phyloP scores from a whole-genome alignment of 2,329 filamentous ascomycete genomes.

The Microdochium bolleyi region DNA sequence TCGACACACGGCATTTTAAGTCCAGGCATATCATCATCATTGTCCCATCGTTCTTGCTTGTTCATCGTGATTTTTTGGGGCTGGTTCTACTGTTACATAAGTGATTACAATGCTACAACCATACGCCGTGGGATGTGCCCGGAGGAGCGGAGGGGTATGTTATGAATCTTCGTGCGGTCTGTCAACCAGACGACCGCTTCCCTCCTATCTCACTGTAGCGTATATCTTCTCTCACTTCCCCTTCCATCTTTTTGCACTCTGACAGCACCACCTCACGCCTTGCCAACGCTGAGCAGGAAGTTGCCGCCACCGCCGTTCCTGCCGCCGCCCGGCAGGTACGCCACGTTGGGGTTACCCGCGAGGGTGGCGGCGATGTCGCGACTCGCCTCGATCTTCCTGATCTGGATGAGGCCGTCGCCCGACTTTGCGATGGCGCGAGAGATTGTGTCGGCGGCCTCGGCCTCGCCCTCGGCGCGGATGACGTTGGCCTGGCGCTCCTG shows the following conservation, averaged over 20 bases:
- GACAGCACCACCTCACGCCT: slow-evolving; percentile 18
- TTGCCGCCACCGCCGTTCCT: slow-evolving; percentile 48
- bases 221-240: too few species aligned
- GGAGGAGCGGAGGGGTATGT: not conserved
- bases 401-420: slow-evolving; percentile 90
- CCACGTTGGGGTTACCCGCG: slow-evolving; percentile 86
- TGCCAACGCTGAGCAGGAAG: slow-evolving; percentile 43
- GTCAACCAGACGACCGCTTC: too few species aligned
- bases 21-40: too few species aligned
- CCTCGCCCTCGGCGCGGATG: slow-evolving; percentile 95
- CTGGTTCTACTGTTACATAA: not conserved
- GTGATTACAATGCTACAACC: not conserved
- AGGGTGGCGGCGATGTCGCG: slow-evolving; percentile 91
- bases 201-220: too few species aligned
- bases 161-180: not conserved
- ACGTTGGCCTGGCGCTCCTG: slow-evolving; percentile 98
- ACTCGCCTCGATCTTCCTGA: slow-evolving; percentile 93
- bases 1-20: not conserved
- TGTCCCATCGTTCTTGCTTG: too few species aligned
- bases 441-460: slow-evolving; percentile 93
- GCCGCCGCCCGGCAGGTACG: slow-evolving; percentile 75
- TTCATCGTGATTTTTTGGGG: not conserved
- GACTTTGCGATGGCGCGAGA: slow-evolving; percentile 87
- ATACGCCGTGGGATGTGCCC: slow-evolving; percentile 1
- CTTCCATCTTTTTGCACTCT: not conserved